phyloP scores from a whole-genome alignment of 768 basidiomycete genomes.

The Leucogyrophana mollusca region DNA sequence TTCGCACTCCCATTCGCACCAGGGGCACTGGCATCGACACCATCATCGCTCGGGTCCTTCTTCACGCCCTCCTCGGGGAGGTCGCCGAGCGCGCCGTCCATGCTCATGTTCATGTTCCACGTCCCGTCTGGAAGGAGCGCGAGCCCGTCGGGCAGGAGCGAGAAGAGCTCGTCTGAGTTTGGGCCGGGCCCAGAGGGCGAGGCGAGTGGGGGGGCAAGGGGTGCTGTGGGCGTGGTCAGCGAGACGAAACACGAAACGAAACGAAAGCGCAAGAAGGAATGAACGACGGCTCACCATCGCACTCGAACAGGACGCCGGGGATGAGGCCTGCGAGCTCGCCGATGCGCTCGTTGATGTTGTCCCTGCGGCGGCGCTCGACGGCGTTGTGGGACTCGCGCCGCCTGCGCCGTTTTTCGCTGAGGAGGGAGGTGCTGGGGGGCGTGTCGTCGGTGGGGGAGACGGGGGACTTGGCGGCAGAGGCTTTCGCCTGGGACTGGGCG shows the following conservation, averaged over 20 bases:
- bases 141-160: background rate
- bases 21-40: constrained; percentile 12
- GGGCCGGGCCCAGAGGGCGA: constrained; percentile 1
- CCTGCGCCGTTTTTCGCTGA: constrained; percentile 57
- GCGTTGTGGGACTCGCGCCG: constrained; percentile 89
- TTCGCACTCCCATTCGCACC: constrained; percentile 15
- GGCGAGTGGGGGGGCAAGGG: background rate
- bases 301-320: constrained; percentile 81
- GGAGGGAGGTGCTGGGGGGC: constrained; percentile 6
- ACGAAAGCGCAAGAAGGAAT: constrained; percentile 7
- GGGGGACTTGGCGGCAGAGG: background rate
- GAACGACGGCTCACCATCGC: constrained; percentile 33
- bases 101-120: too few species aligned
- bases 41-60: constrained; percentile 28
- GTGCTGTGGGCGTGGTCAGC: background rate
- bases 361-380: constrained; percentile 81
- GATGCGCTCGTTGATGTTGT: constrained; percentile 97
- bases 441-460: background rate
- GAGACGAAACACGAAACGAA: too few species aligned
- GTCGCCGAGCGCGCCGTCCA: constrained; percentile 21
- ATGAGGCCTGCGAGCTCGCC: constrained; percentile 85
- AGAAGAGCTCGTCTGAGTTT: constrained; percentile 1
- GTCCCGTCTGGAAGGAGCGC: too few species aligned
- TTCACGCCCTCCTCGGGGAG: constrained; percentile 27
- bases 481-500: too few species aligned